These are phyloP conservation scores for Ramalina intermedia DNA, from an alignment of 495 filamentous ascomycete genomes.

Conservation along the genomic window DNA sequence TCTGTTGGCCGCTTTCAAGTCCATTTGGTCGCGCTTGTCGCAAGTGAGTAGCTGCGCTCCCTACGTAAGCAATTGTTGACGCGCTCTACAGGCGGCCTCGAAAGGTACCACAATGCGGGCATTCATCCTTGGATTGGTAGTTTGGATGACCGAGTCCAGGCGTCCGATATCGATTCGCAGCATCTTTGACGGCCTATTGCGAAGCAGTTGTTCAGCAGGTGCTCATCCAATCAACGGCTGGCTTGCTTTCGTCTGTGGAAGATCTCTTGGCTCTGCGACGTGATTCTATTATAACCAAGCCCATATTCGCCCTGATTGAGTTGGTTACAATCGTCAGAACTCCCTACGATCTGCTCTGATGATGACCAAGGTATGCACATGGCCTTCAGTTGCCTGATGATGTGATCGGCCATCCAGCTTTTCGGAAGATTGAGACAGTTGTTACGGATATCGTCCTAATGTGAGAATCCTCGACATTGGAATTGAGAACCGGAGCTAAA, in stretches of 20 bases:
- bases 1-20: conserved; percentile 12
- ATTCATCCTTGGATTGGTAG: background rate
- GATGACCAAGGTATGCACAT: conserved; percentile 16
- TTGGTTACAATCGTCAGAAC: conserved; percentile 2
- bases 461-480: conserved; percentile 5
- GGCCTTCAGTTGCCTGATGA: conserved; percentile 18
- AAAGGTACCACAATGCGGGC: background rate
- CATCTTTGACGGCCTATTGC: conserved; percentile 18
- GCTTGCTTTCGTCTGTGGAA: conserved; percentile 6
- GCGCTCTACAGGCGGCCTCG: no score
- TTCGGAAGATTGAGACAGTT: conserved; percentile 21
- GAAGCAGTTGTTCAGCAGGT: conserved; percentile 18
- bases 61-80: background rate
- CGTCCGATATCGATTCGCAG: conserved; percentile 15
- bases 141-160: conserved; percentile 6
- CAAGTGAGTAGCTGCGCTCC: conserved; percentile 4
- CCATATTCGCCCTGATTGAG: conserved; percentile 22
- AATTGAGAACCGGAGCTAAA: background rate
- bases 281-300: conserved; percentile 18
- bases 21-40: conserved; percentile 14
- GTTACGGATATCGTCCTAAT: conserved; percentile 20
- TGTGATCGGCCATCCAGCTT: conserved; percentile 17
- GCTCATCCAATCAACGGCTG: conserved; percentile 2
- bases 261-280: conserved; percentile 16
- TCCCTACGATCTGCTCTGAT: background rate